Evolutionary conservation across 2,329 filamentous ascomycete genomes (phyloP).

Genomic region (Neospermospora avenae): DNA sequence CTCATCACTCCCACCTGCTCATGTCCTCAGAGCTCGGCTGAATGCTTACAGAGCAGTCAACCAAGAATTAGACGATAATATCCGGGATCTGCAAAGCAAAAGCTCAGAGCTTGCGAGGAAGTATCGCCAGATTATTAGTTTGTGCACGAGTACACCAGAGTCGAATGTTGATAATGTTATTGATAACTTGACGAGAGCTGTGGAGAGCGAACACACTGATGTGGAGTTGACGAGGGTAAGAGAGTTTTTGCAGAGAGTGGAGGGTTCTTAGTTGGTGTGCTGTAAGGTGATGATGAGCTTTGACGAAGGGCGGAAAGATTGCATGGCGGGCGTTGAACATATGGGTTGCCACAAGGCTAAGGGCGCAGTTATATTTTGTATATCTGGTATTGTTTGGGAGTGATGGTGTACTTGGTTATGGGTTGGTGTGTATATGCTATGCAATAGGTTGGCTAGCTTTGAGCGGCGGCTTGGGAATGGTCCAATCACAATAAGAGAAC

Average conservation of each 20-base stretch:
- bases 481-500: background rate
- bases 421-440: background rate
- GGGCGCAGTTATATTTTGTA: background rate
- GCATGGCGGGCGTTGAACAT: background rate
- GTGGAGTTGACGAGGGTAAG: slow-evolving; percentile 73
- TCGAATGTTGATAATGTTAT: slow-evolving; percentile 70
- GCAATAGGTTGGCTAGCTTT: background rate
- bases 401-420: background rate
- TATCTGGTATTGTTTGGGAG: background rate
- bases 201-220: slow-evolving; percentile 80
- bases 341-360: background rate
- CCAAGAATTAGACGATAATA: slow-evolving; percentile 61
- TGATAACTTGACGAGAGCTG: slow-evolving; percentile 75
- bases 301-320: background rate
- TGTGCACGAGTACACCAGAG: slow-evolving; percentile 80
- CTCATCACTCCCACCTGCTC: slow-evolving; percentile 50
- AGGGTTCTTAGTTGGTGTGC: slow-evolving; percentile 19
- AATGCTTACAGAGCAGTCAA: slow-evolving; percentile 70
- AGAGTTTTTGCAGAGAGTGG: slow-evolving; percentile 76
- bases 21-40: slow-evolving; percentile 63
- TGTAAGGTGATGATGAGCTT: background rate
- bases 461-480: background rate
- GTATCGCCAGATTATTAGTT: slow-evolving; percentile 81
- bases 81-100: slow-evolving; percentile 69
- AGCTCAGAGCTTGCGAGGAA: slow-evolving; percentile 83